phyloP scores from a whole-genome alignment of 1,284 basidiomycete genomes.

The Phaffia rhodozyma region DNA sequence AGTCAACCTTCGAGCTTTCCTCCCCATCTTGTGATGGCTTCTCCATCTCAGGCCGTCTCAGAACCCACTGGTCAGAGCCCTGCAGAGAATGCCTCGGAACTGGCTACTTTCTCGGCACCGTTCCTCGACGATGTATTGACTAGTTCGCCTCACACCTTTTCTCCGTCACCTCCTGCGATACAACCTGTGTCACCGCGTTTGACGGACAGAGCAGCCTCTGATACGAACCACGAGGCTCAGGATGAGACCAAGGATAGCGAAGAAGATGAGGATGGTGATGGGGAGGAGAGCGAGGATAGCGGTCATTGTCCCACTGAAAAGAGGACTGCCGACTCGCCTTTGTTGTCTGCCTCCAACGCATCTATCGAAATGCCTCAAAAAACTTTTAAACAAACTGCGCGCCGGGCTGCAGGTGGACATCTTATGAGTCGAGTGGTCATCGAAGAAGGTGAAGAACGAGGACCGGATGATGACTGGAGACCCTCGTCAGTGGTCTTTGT shows the following conservation, averaged over 20 bases:
- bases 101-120: no score
- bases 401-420: neutral
- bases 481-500: conserved; percentile 24
- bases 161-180: neutral
- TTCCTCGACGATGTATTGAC: no score
- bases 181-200: neutral
- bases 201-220: neutral
- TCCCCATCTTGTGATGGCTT: no score
- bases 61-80: no score
- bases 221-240: neutral
- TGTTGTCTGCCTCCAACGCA: neutral
- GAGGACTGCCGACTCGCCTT: neutral
- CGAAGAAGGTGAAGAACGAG: conserved; percentile 33
- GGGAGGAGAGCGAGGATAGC: neutral
- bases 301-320: neutral
- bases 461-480: conserved; percentile 37
- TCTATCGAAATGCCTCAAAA: neutral
- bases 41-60: no score
- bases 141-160: neutral
- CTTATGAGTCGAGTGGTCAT: conserved; percentile 34
- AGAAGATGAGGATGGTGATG: conserved; percentile 3
- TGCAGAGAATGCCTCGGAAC: no score
- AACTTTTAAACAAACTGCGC: neutral
- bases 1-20: no score
- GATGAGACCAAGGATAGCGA: conserved; percentile 6